Evolutionary conservation across 1,284 basidiomycete species (phyloP).

Genomic region (Cutaneotrichosporon sp.): DNA sequence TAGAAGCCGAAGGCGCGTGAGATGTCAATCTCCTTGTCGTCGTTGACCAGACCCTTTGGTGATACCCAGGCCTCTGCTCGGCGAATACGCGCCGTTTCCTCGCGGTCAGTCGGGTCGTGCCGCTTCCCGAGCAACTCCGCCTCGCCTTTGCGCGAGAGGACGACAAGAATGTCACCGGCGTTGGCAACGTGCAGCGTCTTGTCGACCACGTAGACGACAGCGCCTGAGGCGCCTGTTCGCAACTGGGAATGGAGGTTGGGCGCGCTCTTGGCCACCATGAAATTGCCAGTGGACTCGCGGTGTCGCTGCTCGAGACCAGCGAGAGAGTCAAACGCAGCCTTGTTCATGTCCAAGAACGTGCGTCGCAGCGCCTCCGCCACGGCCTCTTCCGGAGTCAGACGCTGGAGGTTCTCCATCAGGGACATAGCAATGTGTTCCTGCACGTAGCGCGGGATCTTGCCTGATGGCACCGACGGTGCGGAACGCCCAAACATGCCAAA

Average conservation of each 20-base stretch:
- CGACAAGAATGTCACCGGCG: constrained; percentile 81
- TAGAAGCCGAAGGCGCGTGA: constrained; percentile 93
- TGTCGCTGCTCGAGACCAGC: constrained; percentile 50
- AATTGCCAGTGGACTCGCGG: constrained; percentile 65
- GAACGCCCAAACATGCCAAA: constrained; percentile 92
- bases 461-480: constrained; percentile 55
- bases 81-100: constrained; percentile 81
- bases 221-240: constrained; percentile 75
- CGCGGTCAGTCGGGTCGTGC: constrained; percentile 86
- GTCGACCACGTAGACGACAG: constrained; percentile 78
- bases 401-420: constrained; percentile 59
- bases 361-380: constrained; percentile 73
- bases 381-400: constrained; percentile 56
- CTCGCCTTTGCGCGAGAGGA: constrained; percentile 74
- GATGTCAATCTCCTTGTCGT: constrained; percentile 70
- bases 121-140: constrained; percentile 71
- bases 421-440: constrained; percentile 69
- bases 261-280: constrained; percentile 14
- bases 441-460: constrained; percentile 61
- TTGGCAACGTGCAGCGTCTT: constrained; percentile 87
- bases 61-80: constrained; percentile 94
- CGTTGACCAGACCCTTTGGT: constrained; percentile 87
- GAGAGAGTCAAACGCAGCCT: constrained; percentile 64
- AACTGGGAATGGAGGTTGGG: constrained; percentile 44
- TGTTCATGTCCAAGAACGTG: constrained; percentile 79